A percentile compares a stretch with the other conserved stretches of the same genome.
phyloP scores from a whole-genome alignment of 2,329 filamentous ascomycete genomes.

The Ophiostoma montium region DNA sequence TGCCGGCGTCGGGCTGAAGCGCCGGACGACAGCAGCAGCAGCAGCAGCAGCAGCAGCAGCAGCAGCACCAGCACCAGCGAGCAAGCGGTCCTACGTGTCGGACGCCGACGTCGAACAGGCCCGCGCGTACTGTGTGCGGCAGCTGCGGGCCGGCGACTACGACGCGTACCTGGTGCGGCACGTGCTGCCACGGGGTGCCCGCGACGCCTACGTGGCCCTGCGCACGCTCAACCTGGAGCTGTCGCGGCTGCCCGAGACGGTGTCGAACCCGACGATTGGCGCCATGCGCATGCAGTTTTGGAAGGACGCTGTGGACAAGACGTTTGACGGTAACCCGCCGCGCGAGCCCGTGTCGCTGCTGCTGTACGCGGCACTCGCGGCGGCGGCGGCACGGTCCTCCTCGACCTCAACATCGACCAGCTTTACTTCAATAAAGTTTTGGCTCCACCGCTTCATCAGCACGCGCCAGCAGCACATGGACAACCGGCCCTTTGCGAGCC shows the following conservation, averaged over 20 bases:
- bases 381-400: constrained; percentile 35
- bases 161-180: constrained; percentile 76
- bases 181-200: constrained; percentile 62
- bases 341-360: constrained; percentile 85
- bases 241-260: constrained; percentile 76
- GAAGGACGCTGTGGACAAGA: constrained; percentile 68
- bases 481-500: constrained; percentile 63
- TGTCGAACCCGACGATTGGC: constrained; percentile 76
- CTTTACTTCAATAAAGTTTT: constrained; percentile 46
- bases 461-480: constrained; percentile 72
- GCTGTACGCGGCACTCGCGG: constrained; percentile 56
- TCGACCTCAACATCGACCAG: constrained; percentile 16
- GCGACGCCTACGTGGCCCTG: constrained; percentile 77
- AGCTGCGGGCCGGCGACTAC: constrained; percentile 56
- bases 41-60: no score
- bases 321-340: constrained; percentile 59
- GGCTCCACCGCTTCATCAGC: constrained; percentile 63
- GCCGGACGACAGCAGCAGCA: no score
- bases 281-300: constrained; percentile 90
- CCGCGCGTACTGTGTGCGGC: constrained; percentile 37
- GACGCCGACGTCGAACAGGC: constrained; percentile 38
- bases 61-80: no score
- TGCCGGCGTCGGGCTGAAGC: no score
- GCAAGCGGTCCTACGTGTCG: constrained; percentile 30
- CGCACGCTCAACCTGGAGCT: constrained; percentile 89